Evolutionary conservation across 768 basidiomycete species (phyloP).

Genomic region (Naganishia kalamii): DNA sequence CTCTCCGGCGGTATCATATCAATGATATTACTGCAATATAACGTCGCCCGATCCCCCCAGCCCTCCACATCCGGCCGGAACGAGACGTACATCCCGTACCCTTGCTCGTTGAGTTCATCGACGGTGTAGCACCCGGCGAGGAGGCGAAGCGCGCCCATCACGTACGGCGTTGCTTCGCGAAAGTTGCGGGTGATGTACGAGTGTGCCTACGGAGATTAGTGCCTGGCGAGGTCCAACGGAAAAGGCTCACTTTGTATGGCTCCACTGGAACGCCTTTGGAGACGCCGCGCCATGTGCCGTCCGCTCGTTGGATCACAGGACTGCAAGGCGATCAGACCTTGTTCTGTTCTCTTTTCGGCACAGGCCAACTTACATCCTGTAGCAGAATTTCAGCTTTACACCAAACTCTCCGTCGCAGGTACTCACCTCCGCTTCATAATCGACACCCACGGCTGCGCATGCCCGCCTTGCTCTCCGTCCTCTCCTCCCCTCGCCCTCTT

Average conservation of each 20-base stretch:
- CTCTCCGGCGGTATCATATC: slow-evolving; percentile 37
- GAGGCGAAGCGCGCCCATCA: slow-evolving; percentile 57
- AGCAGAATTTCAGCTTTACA: no score
- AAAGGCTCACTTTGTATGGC: slow-evolving; percentile 52
- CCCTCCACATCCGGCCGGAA: slow-evolving; percentile 74
- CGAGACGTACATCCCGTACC: slow-evolving; percentile 71
- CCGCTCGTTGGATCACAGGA: slow-evolving; percentile 67
- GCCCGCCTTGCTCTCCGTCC: slow-evolving; percentile 20
- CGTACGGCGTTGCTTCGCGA: slow-evolving; percentile 67
- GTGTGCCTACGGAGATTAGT: slow-evolving; percentile 53
- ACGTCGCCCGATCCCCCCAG: slow-evolving; percentile 77
- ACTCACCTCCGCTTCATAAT: slow-evolving; percentile 55
- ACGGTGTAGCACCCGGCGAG: slow-evolving; percentile 46
- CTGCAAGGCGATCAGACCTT: background rate
- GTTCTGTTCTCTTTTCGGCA: background rate
- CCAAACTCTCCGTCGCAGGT: background rate
- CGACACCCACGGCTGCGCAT: slow-evolving; percentile 52
- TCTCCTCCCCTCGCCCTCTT: slow-evolving; percentile 12
- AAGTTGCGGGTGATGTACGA: slow-evolving; percentile 75
- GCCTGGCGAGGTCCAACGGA: background rate
- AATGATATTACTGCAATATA: slow-evolving; percentile 66
- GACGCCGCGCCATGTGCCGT: slow-evolving; percentile 75
- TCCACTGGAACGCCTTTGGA: slow-evolving; percentile 61
- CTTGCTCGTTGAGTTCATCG: slow-evolving; percentile 51
- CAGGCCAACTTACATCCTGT: slow-evolving; percentile 2